Evolutionary conservation across 495 filamentous ascomycete genomes (phyloP), one percentile per base, ranked within the genome.

Genomic region (Neurospora hispaniola): DNA sequence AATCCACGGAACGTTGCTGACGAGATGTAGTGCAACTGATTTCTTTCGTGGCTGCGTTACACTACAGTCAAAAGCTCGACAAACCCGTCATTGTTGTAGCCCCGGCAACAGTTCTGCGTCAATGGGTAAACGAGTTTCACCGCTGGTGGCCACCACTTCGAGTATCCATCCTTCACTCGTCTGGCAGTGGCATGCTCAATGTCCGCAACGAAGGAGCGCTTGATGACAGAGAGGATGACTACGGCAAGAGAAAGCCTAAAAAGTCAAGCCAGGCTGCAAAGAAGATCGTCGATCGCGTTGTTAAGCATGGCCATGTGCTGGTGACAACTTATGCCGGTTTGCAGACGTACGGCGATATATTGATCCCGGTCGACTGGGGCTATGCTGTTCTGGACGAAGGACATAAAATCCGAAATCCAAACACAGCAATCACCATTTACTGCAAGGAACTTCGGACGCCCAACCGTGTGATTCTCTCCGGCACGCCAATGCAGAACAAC

Each of bases 51-150:
- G 96, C 96, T 4, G 90, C 92, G 2, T 82, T 99, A 38, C 96
- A 98, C 79, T 93, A 98, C 79, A 97, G 93, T 80, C 91, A 90
- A 48, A 92, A 89, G 78, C 85, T 97, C 66, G 88, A 86, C 11
- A 94, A 93, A 74, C 96, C 96, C 1, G 87, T 93, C 42, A 90
- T 99, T 73, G 87, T 99, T 39, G 93, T 98, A 12, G 93, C 93
- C 71, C 96, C 96, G 2, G 96, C 95, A 27, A 98, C 96, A 1
- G 91, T 98, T 14, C 89, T 99, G 83, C 92, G 92, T 73, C 94
- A 98, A 78, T 99, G 96, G 96, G 96, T 97, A 11, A 96, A 96
- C 73, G 96, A 99, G 77, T 98, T 99, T 76, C 96, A 98, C 80
- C 88, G 90, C 35, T 99, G 96, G 96, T 98, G 96, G 96, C 96